phyloP scores from a whole-genome alignment of 2,329 filamentous ascomycete species.

The Venturia effusa region DNA sequence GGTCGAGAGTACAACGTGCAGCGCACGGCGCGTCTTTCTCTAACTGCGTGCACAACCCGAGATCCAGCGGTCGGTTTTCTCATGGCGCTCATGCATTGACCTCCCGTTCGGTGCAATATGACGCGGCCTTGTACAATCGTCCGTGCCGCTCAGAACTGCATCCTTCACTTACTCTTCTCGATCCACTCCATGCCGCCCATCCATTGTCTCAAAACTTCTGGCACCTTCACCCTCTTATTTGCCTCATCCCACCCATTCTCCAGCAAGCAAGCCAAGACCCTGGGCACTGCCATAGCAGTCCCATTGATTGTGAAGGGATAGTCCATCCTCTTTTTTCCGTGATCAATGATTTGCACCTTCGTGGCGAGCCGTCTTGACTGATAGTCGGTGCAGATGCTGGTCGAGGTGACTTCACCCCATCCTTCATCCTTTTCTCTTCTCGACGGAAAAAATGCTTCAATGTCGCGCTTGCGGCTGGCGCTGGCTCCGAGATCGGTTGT shows the following conservation, averaged over 20 bases:
- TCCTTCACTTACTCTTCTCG: conserved; percentile 5
- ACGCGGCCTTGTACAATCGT: background rate
- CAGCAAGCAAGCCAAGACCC: conserved; percentile 77
- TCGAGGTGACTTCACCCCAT: conserved; percentile 89
- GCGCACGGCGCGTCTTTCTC: background rate
- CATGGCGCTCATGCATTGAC: too few relatives aligned
- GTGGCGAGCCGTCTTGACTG: conserved; percentile 77
- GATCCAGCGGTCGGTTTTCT: background rate
- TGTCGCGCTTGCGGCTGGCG: conserved; percentile 78
- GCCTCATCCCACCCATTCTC: conserved; percentile 82
- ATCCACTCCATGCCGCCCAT: conserved; percentile 51
- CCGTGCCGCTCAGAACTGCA: background rate
- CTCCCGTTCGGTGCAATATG: too few relatives aligned
- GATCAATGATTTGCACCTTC: conserved; percentile 44
- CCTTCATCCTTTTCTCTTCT: conserved; percentile 45
- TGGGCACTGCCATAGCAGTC: conserved; percentile 81
- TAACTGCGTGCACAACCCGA: background rate
- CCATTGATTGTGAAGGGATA: conserved; percentile 92
- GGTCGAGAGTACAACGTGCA: background rate
- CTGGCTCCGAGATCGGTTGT: conserved; percentile 78
- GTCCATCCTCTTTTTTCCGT: conserved; percentile 38
- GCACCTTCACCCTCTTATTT: conserved; percentile 57
- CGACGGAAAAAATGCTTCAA: conserved; percentile 89
- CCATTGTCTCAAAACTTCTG: conserved; percentile 68
- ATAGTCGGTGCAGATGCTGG: conserved; percentile 90